Base-by-base conservation (phyloP, 495 filamentous ascomycete genomes). In the Trichoderma parareesei region DNA sequence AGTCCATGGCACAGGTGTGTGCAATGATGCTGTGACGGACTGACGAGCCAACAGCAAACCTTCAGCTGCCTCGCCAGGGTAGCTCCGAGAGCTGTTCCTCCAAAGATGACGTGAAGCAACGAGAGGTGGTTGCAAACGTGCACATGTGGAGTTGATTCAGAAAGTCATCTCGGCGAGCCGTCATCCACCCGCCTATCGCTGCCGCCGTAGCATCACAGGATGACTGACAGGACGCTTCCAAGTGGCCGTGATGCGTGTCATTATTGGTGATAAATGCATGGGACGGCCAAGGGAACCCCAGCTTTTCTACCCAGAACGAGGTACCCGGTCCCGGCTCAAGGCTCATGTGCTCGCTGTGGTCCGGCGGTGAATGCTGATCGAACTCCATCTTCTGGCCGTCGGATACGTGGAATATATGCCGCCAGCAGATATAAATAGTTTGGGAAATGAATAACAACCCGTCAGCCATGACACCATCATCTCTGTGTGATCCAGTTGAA, bases 351-450 rank as follows among this genome's bases (percentile, higher is more conserved):
- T 57, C 27, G 53, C 27, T 11, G 27, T 57, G 53, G 37, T 57
- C 53, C 53, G 53, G 53, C 53, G 53, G 53, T 57, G 53, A 57
- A 49, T 18, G 46, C 20, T 49, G 46, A 49, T 49, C 10, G 53
- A 35, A 35, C 37, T 57, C 20, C 16, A 37, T 57, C 20, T 35
- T 57, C 33, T n/a, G 27, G 53, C 33, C 33, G 53, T 57, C 53
- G 33, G 53, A 33, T 57, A 27, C 53, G 53, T 57, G 20, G 53
- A 27, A 37, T 37, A 14, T 57, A n/a, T 35, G 53, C 10, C 35
- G 53, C 53, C 14, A 3, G 20, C 4, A 10, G 53, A 35, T 57
- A 57, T 35, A 57, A 57, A 57, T 57, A 57, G 53, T 10, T 57
- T 57, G 27, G 10, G 27, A 57, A 9, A 33, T 57, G 44, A 48